Conservation (phyloP, 108 stramenopile genomes). For the Skeletonema costatum region DNA sequence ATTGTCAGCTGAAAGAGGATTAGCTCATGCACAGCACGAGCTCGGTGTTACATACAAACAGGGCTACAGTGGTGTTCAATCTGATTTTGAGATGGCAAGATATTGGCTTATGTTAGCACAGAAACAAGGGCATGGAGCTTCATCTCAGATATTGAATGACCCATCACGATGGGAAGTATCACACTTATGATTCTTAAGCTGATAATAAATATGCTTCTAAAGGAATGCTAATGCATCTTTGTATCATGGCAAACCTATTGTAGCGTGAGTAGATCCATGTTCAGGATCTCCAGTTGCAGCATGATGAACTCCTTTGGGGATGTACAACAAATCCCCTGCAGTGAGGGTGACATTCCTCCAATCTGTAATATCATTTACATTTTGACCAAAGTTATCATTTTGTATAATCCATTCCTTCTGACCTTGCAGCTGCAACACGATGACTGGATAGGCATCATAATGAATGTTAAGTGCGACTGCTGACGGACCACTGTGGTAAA, state of each 20-base stretch:
- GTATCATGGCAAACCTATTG: slow-evolving; percentile 4
- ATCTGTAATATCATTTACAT: background rate
- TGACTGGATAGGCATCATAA: slow-evolving; percentile 32
- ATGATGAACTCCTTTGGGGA: slow-evolving; percentile 34
- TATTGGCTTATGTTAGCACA: too few species aligned
- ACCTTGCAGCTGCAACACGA: slow-evolving; percentile 31
- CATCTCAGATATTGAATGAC: too few species aligned
- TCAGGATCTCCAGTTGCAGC: slow-evolving; percentile 35
- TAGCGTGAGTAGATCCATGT: slow-evolving; percentile 23
- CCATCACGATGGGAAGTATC: too few species aligned
- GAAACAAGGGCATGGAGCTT: too few species aligned
- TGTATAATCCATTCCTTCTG: slow-evolving; percentile 35
- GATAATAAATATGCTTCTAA: too few species aligned
- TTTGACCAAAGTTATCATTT: slow-evolving; percentile 6
- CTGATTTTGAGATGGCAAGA: too few species aligned
- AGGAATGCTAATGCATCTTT: too few species aligned
- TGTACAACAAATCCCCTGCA: slow-evolving; percentile 31
- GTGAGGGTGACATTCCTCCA: slow-evolving; percentile 35
- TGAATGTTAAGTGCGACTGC: slow-evolving; percentile 45
- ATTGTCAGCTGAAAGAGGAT: too few species aligned
- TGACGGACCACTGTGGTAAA: slow-evolving; percentile 27
- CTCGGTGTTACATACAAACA: too few species aligned
- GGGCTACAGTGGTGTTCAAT: too few species aligned
- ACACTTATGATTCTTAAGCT: too few species aligned
- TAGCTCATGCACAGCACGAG: too few species aligned